These are phyloP conservation scores for Tricholomella constricta DNA, from an alignment of 768 basidiomycete genomes.

Conservation along the genomic window DNA sequence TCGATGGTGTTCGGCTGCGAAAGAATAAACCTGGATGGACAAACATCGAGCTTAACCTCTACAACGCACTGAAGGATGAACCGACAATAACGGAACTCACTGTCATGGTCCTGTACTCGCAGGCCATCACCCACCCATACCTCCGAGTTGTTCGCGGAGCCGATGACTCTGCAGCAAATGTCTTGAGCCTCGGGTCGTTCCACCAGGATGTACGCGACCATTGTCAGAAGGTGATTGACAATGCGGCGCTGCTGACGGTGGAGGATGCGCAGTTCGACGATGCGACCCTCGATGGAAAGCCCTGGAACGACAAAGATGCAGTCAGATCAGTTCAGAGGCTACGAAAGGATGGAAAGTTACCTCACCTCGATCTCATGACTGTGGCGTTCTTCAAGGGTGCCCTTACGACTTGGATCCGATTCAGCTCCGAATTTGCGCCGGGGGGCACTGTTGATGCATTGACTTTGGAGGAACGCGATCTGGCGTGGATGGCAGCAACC, in stretches of 20 bases:
- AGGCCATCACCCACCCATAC: conserved; percentile 30
- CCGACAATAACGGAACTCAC: conserved; percentile 30
- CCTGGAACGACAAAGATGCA: too few relatives aligned
- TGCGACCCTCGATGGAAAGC: too few relatives aligned
- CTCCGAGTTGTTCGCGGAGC: conserved; percentile 23
- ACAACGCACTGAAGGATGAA: conserved; percentile 23
- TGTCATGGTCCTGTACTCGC: conserved; percentile 24
- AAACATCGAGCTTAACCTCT: conserved; percentile 27
- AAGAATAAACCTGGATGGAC: conserved; percentile 20
- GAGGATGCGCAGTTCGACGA: too few relatives aligned
- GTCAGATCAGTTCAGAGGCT: conserved; percentile 18
- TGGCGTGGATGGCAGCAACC: conserved; percentile 29
- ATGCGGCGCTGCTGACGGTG: too few relatives aligned
- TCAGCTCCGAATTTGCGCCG: conserved; percentile 27
- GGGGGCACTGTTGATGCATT: conserved; percentile 26
- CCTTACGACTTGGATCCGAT: conserved; percentile 25
- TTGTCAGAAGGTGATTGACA: too few relatives aligned
- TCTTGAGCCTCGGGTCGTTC: too few relatives aligned
- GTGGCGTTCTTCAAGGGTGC: conserved; percentile 29
- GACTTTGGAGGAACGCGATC: conserved; percentile 18
- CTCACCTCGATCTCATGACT: conserved; percentile 19
- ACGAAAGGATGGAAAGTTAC: conserved; percentile 16
- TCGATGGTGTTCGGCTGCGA: conserved; percentile 24
- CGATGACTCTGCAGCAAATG: too few relatives aligned
- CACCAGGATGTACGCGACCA: too few relatives aligned